Base-by-base conservation (phyloP, 1,284 basidiomycete genomes). In the Moniliella sp. region DNA sequence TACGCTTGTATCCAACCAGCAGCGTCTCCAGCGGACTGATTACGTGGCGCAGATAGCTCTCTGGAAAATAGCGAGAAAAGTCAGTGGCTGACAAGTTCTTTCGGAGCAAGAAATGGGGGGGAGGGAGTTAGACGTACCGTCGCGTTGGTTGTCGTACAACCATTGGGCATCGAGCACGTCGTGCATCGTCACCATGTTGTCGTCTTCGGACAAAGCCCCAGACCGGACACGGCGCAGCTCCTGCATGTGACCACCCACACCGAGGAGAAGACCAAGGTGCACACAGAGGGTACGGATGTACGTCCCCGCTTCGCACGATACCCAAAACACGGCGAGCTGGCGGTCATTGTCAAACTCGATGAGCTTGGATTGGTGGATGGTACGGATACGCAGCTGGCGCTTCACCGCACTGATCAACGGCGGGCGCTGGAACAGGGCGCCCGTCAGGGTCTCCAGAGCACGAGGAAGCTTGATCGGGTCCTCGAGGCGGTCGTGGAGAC, bases 171-270 rank as follows among this genome's bases (percentile, higher is more conserved):
- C 91, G 64, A 99, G 66, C 18, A 99, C 86, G 62, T 99, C 91
- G 66, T 99, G 91, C 91, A 99, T 99, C 18, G 91, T 91, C 38
- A 97, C 91, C 54, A 97, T 88, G 55, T 84, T 82, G 63, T 97
- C 91, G 62, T 82, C 83, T 66, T 99, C 91, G 35, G 78, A 78
- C 67, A 94, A 76, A 29, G 86, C 88, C 61, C 91, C 91, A 61
- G 78, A 82, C 45, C 91, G 70, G 5, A 97, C 88, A 58, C 91
- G 69, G 48, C 91, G 70, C 34, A 99, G 71, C 63, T 99, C 91
- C 66, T 99, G 88, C 91, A 99, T 99, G 65, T 99, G 91, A 18
- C 84, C 91, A 25, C 91, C 91, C 28, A 97, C 88, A 46, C 91
- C 91, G 32, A 97, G 69, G 28, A 99, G 48, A 30, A 99, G 69